A percentile compares a stretch with the other conserved stretches of the same genome.
phyloP scores from a whole-genome alignment of 768 basidiomycete species.

The Russula sp. region DNA sequence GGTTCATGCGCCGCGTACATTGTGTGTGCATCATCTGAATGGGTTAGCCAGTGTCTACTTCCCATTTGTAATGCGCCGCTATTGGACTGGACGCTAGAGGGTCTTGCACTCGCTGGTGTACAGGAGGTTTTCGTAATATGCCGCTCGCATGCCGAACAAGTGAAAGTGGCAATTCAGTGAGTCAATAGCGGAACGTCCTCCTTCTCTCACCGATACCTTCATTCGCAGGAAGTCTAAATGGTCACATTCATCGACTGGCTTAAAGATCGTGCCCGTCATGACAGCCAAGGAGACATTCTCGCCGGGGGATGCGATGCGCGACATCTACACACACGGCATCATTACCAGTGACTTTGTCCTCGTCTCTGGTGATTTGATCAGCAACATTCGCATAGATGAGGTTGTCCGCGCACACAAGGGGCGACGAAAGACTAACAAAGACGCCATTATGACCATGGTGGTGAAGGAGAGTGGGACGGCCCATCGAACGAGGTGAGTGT shows the following conservation, averaged over 20 bases:
- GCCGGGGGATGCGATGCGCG: constrained; percentile 87
- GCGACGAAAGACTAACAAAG: constrained; percentile 78
- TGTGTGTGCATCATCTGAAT: constrained; percentile 12
- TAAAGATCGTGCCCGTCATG: constrained; percentile 81
- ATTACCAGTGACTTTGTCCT: constrained; percentile 89
- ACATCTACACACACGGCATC: constrained; percentile 87
- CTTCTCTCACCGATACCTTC: not conserved
- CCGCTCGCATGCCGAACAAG: constrained; percentile 80
- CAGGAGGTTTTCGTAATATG: constrained; percentile 96
- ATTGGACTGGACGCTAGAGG: constrained; percentile 95
- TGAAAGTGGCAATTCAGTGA: constrained; percentile 81
- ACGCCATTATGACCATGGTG: constrained; percentile 96
- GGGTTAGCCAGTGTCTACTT: constrained; percentile 62
- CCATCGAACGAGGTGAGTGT: constrained; percentile 66
- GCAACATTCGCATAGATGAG: constrained; percentile 86
- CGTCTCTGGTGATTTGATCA: constrained; percentile 87
- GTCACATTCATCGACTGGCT: constrained; percentile 70
- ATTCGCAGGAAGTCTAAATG: constrained; percentile 68
- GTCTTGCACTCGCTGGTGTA: constrained; percentile 88
- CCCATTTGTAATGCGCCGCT: constrained; percentile 93
- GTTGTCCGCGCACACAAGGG: constrained; percentile 87
- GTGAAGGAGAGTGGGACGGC: constrained; percentile 69
- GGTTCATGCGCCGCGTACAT: constrained; percentile 35
- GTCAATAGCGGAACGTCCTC: constrained; percentile 27
- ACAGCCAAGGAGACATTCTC: constrained; percentile 84